Base-by-base conservation (phyloP, 257 asterid genomes). In the Primulina tabacum region DNA sequence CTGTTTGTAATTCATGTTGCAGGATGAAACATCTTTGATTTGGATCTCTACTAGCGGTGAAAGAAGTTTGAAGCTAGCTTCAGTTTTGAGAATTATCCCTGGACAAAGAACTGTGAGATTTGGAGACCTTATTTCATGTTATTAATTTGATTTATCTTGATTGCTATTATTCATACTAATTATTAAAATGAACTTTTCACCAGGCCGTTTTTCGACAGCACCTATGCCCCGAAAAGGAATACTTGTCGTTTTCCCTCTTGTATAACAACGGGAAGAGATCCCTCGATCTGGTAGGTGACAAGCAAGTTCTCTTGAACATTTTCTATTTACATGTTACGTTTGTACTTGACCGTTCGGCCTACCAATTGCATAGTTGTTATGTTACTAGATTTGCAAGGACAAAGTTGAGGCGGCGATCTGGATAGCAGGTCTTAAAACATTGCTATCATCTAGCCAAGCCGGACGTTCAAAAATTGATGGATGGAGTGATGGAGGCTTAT, bases 391-490 rank as follows among this genome's bases (percentile, higher is more conserved):
- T 67, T 92, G 98, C 84, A 90, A 90, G 85, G 93, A 90, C 80
- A 88, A 85, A 86, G 95, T 84, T 76, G 98, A 92, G 84, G 92
- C 97, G 66, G 94, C 88, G 83, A 87, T 83, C 79, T 90, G 97
- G 97, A 90, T 90, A 67, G 88, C 88, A 79, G 96, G 96, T 63
- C 90, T 90, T 55, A 87, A 83, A 84, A 83, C 95, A 60, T 73
- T 93, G 81, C 84, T 88, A 84, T 82, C 96, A 63, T 71, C 80
- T 64, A 89, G 95, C 72, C 95, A 85, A 82, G 89, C 86, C 64
- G 95, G 95, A 58, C 90, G 95, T 74, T 88, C 96, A 67, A 90
- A 93, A 79, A 91, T 90, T 86, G 97, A 93, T 77, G 97, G 98
- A 71, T 90, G 97, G 97, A 75, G 79, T 79, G 97, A 88, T 65